phyloP scores from a whole-genome alignment of 164 flowering plant species.

The Berberis thunbergii region DNA sequence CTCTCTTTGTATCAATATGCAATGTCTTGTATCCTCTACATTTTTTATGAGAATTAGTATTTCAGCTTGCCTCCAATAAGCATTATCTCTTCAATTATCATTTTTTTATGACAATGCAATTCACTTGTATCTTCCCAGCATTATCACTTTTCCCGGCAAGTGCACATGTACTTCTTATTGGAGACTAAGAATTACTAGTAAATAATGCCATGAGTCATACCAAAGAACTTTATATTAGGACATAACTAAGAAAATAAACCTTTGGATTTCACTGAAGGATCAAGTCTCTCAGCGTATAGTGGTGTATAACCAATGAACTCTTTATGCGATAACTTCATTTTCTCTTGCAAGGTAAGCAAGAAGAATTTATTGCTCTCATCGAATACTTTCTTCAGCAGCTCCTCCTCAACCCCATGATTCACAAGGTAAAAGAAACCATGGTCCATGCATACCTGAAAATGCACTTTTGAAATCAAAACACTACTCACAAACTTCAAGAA shows the following conservation, averaged over 20 bases:
- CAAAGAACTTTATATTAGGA: neutral
- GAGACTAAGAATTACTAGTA: too few relatives aligned
- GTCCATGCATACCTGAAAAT: constrained; percentile 61
- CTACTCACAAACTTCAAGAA: neutral
- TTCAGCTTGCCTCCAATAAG: too few relatives aligned
- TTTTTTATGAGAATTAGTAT: too few relatives aligned
- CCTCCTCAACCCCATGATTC: constrained; percentile 75
- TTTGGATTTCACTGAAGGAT: constrained; percentile 36
- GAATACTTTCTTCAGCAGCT: constrained; percentile 41
- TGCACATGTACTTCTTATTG: too few relatives aligned
- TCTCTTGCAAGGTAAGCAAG: constrained; percentile 54
- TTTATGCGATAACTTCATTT: constrained; percentile 47
- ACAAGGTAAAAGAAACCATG: constrained; percentile 79
- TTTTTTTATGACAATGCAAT: too few relatives aligned
- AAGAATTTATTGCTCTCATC: constrained; percentile 60
- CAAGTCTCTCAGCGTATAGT: constrained; percentile 57
- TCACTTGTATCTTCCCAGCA: too few relatives aligned
- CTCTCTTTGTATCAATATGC: too few relatives aligned
- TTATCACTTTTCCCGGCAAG: too few relatives aligned
- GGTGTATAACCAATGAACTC: constrained; percentile 65
- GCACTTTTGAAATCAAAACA: neutral
- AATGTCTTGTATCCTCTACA: too few relatives aligned
- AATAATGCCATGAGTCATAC: too few relatives aligned
- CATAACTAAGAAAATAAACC: constrained; percentile 24
- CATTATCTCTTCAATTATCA: too few relatives aligned